Conservation (phyloP, 192 early-diverging fungal species). For the Podila minutissima region DNA sequence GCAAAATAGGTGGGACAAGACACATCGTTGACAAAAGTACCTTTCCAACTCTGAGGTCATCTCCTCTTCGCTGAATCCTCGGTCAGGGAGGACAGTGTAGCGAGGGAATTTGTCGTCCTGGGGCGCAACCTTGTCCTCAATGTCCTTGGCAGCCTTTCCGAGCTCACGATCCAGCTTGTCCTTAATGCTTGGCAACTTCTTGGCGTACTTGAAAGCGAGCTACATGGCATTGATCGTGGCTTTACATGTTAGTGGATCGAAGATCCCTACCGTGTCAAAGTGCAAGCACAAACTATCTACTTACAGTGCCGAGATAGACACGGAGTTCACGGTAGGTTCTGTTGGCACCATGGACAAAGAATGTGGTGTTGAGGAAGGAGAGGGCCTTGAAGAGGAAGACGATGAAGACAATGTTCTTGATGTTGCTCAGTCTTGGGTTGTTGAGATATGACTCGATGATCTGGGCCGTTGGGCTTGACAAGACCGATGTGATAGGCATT, state of each 20-base stretch:
- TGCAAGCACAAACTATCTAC: not conserved
- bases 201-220: conserved; percentile 60
- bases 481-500: conserved; percentile 38
- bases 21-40: conserved; percentile 23
- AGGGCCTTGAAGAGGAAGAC: conserved; percentile 63
- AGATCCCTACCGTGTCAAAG: not conserved
- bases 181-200: conserved; percentile 63
- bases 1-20: too few relatives aligned
- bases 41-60: conserved; percentile 71
- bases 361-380: conserved; percentile 54
- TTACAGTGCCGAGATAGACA: conserved; percentile 57
- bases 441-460: conserved; percentile 50
- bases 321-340: conserved; percentile 58
- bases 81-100: conserved; percentile 71
- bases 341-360: conserved; percentile 64
- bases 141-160: conserved; percentile 78
- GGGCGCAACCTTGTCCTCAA: conserved; percentile 80
- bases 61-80: conserved; percentile 69
- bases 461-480: conserved; percentile 31
- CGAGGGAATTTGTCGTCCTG: conserved; percentile 69
- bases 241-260: conserved; percentile 8
- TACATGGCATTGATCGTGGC: not conserved
- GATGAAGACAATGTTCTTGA: conserved; percentile 73
- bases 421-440: conserved; percentile 49
- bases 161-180: conserved; percentile 79